phyloP scores from a whole-genome alignment of 2,329 filamentous ascomycete genomes.

The Ophiostoma sp. region DNA sequence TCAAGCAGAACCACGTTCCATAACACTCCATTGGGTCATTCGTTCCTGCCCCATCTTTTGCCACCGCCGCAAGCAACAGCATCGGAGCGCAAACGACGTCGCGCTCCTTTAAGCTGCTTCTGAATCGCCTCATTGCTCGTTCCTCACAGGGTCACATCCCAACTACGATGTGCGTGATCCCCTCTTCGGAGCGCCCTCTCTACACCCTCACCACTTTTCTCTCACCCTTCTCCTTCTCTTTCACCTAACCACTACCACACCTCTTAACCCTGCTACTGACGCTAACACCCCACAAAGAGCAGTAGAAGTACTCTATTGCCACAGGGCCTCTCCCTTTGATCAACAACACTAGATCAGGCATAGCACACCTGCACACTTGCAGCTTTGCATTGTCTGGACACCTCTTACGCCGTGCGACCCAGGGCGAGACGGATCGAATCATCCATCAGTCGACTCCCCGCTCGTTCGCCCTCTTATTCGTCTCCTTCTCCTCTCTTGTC shows the following conservation, averaged over 20 bases:
- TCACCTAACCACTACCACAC: background rate
- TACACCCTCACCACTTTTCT: background rate
- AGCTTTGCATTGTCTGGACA: background rate
- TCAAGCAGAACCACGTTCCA: background rate
- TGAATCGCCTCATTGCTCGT: background rate
- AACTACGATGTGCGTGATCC: too few relatives aligned
- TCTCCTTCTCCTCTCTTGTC: background rate
- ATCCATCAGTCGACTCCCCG: conserved; percentile 4
- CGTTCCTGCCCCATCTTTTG: conserved; percentile 8
- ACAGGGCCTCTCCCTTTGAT: conserved; percentile 11
- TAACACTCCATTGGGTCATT: conserved; percentile 9
- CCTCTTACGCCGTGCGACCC: background rate
- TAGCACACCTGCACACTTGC: background rate
- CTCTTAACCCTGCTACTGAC: background rate
- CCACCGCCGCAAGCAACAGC: background rate
- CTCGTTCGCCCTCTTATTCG: background rate
- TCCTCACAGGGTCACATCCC: background rate
- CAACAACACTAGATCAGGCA: conserved; percentile 2
- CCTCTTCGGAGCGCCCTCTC: background rate
- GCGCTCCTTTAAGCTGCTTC: background rate
- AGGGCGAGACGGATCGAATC: background rate
- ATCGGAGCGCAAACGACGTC: background rate
- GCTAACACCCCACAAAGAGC: conserved; percentile 11
- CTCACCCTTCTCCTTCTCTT: background rate
- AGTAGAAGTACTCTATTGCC: background rate